phyloP scores from a whole-genome alignment of 108 stramenopile genomes.

The Thalassiosira profunda region DNA sequence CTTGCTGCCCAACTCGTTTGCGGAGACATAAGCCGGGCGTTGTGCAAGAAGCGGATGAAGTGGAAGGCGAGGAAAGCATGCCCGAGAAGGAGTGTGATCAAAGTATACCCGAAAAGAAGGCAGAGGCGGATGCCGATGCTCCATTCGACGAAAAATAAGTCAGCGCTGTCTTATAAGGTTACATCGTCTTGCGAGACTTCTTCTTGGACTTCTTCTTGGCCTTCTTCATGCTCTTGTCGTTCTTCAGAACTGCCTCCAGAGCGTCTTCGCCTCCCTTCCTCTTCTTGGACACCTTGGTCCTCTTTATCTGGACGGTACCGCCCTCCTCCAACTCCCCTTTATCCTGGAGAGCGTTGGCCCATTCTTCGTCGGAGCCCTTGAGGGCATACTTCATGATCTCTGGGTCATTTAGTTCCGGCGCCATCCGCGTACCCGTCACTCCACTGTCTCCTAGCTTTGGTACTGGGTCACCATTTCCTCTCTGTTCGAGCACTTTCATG shows the following conservation, averaged over 20 bases:
- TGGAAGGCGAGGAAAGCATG: too few relatives aligned
- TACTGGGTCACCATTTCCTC: too few relatives aligned
- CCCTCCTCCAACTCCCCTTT: conserved; percentile 38
- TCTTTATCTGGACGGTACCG: conserved; percentile 39
- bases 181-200: conserved; percentile 31
- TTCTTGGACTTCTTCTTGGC: conserved; percentile 34
- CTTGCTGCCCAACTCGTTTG: not conserved
- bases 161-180: not conserved
- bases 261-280: conserved; percentile 30
- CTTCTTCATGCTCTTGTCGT: conserved; percentile 25
- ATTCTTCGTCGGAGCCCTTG: conserved; percentile 85
- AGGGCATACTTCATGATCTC: conserved; percentile 87
- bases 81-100: too few relatives aligned
- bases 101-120: too few relatives aligned
- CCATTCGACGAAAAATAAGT: too few relatives aligned
- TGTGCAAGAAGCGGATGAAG: too few relatives aligned
- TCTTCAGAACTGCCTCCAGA: conserved; percentile 43
- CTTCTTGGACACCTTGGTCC: conserved; percentile 35
- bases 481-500: conserved; percentile 33
- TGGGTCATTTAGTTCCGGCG: conserved; percentile 71
- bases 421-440: conserved; percentile 44
- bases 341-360: conserved; percentile 77
- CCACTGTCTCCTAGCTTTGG: conserved; percentile 33
- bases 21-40: too few relatives aligned
- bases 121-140: too few relatives aligned